These are phyloP conservation scores for Jaltomata sinuosa DNA, from an alignment of 257 asterid species.

Conservation along the genomic window DNA sequence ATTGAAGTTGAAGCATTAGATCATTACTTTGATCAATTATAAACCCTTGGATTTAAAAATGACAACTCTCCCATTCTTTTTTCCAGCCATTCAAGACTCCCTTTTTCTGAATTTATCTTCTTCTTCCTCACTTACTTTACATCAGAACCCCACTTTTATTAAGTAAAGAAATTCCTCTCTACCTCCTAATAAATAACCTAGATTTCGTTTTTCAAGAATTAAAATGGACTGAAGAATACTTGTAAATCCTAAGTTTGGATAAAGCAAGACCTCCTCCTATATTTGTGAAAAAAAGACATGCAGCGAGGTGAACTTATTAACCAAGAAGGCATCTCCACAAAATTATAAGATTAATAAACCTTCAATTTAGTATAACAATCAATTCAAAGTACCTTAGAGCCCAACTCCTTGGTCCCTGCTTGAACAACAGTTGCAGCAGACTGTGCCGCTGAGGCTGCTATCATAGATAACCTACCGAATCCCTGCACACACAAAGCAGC, in stretches of 20 bases:
- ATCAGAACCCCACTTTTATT: background rate
- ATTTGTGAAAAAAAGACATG: background rate
- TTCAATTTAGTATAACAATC: background rate
- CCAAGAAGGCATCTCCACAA: background rate
- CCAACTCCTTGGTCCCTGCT: slow-evolving; percentile 73
- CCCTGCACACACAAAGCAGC: slow-evolving; percentile 37
- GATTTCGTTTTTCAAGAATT: background rate
- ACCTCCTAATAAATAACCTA: background rate
- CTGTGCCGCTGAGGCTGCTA: slow-evolving; percentile 81
- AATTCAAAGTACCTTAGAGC: slow-evolving; percentile 48
- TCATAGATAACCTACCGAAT: slow-evolving; percentile 73
- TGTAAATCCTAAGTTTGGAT: background rate
- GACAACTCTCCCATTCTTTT: background rate
- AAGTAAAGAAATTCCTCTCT: background rate
- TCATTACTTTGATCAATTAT: background rate
- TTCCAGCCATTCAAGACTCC: background rate
- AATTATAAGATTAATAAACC: background rate
- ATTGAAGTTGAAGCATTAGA: background rate
- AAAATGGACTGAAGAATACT: background rate
- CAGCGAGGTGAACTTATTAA: background rate
- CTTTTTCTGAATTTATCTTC: background rate
- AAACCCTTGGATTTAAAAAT: background rate
- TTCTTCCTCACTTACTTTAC: background rate
- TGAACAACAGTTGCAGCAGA: slow-evolving; percentile 85
- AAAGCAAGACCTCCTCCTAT: background rate